Evolutionary conservation across 2,329 filamentous ascomycete species (phyloP).

Genomic region (Aspergillus melleus): DNA sequence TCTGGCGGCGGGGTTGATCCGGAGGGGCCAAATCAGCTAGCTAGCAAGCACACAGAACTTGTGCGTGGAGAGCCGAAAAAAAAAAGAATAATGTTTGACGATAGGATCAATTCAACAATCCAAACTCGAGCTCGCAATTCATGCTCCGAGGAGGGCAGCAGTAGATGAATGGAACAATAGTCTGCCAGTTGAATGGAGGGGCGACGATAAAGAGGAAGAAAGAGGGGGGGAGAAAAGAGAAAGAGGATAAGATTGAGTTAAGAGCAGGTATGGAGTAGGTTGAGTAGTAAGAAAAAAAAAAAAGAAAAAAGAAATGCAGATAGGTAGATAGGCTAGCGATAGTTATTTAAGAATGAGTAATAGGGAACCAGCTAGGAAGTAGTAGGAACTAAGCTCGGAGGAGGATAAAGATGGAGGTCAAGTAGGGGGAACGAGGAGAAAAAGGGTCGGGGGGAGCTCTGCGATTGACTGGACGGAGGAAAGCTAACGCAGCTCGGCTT

Average conservation of each 20-base stretch:
- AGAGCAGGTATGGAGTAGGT: not conserved
- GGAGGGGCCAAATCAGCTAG: slow-evolving; percentile 13
- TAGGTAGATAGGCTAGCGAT: slow-evolving; percentile 1
- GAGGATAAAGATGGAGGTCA: not conserved
- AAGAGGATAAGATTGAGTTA: not conserved
- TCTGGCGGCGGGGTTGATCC: slow-evolving; percentile 19
- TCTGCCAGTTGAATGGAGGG: slow-evolving; percentile 1
- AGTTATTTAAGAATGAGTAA: slow-evolving; percentile 9
- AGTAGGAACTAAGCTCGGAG: not conserved
- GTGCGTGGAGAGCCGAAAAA: not conserved
- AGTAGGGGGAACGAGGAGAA: not conserved
- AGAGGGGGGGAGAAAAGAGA: not conserved
- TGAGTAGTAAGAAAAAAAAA: not conserved
- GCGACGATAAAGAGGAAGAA: slow-evolving; percentile 3
- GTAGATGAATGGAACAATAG: not conserved
- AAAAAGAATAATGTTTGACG: not conserved
- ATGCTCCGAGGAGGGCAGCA: slow-evolving; percentile 12
- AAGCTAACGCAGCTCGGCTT: slow-evolving; percentile 1
- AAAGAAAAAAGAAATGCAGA: not conserved
- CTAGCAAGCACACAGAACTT: slow-evolving; percentile 2
- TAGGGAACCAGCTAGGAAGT: slow-evolving; percentile 2
- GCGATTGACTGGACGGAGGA: not conserved
- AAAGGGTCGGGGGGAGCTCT: slow-evolving; percentile 10
- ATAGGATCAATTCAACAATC: slow-evolving; percentile 14
- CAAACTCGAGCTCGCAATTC: slow-evolving; percentile 10